phyloP scores from a whole-genome alignment of 345 rosid species.

The Eucalyptus sp. region DNA sequence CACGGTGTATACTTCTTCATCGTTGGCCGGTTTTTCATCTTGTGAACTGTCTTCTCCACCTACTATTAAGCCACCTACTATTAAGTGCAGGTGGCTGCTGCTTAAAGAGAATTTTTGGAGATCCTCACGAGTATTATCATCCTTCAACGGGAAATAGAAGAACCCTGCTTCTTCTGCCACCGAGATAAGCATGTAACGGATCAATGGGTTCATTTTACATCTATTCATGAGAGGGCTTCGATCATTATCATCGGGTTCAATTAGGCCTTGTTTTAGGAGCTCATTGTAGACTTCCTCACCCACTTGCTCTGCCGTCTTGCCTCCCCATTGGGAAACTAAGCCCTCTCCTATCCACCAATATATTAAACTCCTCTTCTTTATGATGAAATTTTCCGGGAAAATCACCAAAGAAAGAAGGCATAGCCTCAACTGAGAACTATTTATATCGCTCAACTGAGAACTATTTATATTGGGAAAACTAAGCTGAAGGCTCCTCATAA shows the following conservation, averaged over 20 bases:
- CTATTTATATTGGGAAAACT: rapidly evolving
- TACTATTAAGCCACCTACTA: background rate
- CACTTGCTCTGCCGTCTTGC: background rate
- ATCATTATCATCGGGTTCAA: background rate
- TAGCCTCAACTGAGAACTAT: rapidly evolving
- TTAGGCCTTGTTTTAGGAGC: background rate
- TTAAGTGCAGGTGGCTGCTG: background rate
- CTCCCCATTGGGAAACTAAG: background rate
- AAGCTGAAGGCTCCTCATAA: rapidly evolving
- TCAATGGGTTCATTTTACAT: background rate
- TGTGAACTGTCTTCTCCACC: rapidly evolving
- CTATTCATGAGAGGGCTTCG: background rate
- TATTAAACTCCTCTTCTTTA: background rate
- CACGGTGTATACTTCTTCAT: background rate
- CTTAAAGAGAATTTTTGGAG: background rate
- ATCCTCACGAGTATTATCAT: background rate
- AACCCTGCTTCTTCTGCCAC: background rate
- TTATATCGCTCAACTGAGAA: rapidly evolving
- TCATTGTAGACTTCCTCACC: background rate
- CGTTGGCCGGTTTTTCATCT: rapidly evolving
- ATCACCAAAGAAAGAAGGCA: background rate
- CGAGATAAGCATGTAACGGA: background rate
- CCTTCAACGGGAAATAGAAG: background rate
- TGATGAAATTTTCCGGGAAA: background rate
- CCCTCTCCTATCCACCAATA: conserved; percentile 12